phyloP scores from a whole-genome alignment of 805 yeast genomes.

The Yarrowia keelungensis region DNA sequence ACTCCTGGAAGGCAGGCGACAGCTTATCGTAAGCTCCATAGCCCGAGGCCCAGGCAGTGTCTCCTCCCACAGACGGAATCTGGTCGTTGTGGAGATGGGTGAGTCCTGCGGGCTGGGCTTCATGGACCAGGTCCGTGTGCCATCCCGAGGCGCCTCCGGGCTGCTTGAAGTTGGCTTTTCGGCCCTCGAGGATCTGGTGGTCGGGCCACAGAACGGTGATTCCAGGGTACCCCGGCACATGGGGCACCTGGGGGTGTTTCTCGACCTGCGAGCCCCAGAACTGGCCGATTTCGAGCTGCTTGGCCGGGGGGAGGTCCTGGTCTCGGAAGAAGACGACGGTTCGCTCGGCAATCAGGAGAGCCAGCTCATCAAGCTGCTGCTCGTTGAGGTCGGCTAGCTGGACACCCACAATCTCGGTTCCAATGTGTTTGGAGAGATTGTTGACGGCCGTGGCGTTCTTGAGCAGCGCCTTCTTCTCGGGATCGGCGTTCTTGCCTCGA shows the following conservation, averaged over 20 bases:
- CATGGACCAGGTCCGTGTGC: slow-evolving; percentile 66
- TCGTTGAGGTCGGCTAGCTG: slow-evolving; percentile 55
- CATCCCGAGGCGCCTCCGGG: slow-evolving; percentile 51
- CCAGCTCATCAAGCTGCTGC: slow-evolving; percentile 57
- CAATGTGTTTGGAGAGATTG: slow-evolving; percentile 57
- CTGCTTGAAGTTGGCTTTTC: slow-evolving; percentile 41
- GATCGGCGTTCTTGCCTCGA: slow-evolving; percentile 52
- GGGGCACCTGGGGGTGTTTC: slow-evolving; percentile 53
- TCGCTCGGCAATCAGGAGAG: slow-evolving; percentile 57
- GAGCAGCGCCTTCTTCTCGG: slow-evolving; percentile 52
- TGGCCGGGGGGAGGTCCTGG: slow-evolving; percentile 54
- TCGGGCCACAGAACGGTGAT: slow-evolving; percentile 56
- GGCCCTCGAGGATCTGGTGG: slow-evolving; percentile 47
- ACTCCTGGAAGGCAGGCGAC: slow-evolving; percentile 57
- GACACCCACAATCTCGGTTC: slow-evolving; percentile 59
- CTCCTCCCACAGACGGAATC: slow-evolving; percentile 60
- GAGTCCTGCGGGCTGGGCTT: slow-evolving; percentile 62
- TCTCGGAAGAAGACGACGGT: slow-evolving; percentile 61
- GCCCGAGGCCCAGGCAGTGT: slow-evolving; percentile 62
- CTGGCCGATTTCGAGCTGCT: slow-evolving; percentile 56
- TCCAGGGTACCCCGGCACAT: slow-evolving; percentile 53
- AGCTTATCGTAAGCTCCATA: slow-evolving; percentile 62
- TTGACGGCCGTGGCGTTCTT: slow-evolving; percentile 56
- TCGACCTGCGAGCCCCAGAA: slow-evolving; percentile 57
- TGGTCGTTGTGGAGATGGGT: slow-evolving; percentile 62